Base-by-base conservation (phyloP, 768 basidiomycete genomes). In the Boletus sp. region DNA sequence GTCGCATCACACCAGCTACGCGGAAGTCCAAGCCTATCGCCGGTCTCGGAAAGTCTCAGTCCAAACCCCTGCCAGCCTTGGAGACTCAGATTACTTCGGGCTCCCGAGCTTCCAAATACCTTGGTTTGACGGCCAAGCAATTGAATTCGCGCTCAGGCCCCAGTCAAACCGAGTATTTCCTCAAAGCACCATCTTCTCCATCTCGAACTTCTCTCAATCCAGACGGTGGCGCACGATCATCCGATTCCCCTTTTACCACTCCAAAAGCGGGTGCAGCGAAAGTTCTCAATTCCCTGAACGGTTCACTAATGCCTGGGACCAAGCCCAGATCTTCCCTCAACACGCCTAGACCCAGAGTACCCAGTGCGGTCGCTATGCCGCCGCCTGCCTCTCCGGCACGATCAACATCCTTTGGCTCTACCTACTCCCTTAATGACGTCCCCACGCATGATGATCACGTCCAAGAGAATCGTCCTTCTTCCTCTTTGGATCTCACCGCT, bases 61-160 rank as follows among this genome's bases (percentile, higher is more conserved):
- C 40, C 54, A 59, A 40, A 62, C 57, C 11, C 51, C 56, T 33
- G 37, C 66, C 71, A 44, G 46, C 58, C 7, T 61, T 69, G 33
- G 73, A 76, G 52, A 59, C 70, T 32, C 76, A 75, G 56, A 85
- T 94, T 56, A 92, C 92, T 4, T 85, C 85, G 7, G 92, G 92
- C 4, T 92, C 92, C 3, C 79, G 93, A 45, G 92, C 93, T 10
- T 88, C 89, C 42, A 90, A 87, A 70, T 94, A 94, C 68, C 77
- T 88, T 33, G 84, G 85, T 15, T 84, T 94, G 82, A 94, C 91
- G 1, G 92, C 92, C 1, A 84, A 87, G 67, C 90, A 93, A 63
- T 80, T 95, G 57, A 83, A 71, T 67, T 80, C 77, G 24, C 81
- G 80, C 50, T 14, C 66, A 12, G 54, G 56, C 32, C 50, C 65